Evolutionary conservation across 441 rosid genomes (phyloP).

Genomic region (Arabidopsis hybrid): DNA sequence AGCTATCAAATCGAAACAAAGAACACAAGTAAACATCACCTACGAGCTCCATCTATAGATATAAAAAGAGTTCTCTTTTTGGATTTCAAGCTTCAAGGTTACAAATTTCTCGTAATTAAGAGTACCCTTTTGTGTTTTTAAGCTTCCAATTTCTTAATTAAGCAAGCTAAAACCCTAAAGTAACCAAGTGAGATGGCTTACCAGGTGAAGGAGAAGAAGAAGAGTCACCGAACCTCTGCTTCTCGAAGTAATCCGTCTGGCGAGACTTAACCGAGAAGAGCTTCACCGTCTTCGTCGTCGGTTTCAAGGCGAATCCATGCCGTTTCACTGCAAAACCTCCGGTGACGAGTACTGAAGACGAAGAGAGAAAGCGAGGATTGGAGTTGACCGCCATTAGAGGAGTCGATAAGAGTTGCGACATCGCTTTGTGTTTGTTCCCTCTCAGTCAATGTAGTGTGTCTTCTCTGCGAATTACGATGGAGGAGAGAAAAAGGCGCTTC

Average conservation of each 20-base stretch:
- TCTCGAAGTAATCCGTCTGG: constrained; percentile 66
- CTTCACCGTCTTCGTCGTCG: constrained; percentile 39
- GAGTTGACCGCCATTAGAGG: constrained; percentile 29
- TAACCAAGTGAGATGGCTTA: constrained; percentile 16
- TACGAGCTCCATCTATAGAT: neutral
- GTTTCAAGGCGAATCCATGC: constrained; percentile 35
- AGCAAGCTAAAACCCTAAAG: constrained; percentile 33
- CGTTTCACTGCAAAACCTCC: constrained; percentile 38
- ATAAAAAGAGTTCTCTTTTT: neutral
- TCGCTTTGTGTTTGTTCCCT: constrained; percentile 27
- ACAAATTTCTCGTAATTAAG: neutral
- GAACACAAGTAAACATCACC: constrained; percentile 33
- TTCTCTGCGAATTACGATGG: constrained; percentile 14
- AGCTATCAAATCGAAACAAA: constrained; percentile 37
- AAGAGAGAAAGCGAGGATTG: constrained; percentile 32
- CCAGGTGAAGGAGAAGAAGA: constrained; percentile 44
- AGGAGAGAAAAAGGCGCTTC: constrained; percentile 20
- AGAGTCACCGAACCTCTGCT: constrained; percentile 48
- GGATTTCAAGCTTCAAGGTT: constrained; percentile 1
- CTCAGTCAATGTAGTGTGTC: constrained; percentile 3
- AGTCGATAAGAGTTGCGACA: constrained; percentile 56
- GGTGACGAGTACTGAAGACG: constrained; percentile 33
- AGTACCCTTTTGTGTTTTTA: neutral
- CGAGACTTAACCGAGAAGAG: constrained; percentile 63
- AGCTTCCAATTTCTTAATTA: constrained; percentile 3